Conservation (phyloP, 108 stramenopile genomes). For the Nitzschia putrida region DNA sequence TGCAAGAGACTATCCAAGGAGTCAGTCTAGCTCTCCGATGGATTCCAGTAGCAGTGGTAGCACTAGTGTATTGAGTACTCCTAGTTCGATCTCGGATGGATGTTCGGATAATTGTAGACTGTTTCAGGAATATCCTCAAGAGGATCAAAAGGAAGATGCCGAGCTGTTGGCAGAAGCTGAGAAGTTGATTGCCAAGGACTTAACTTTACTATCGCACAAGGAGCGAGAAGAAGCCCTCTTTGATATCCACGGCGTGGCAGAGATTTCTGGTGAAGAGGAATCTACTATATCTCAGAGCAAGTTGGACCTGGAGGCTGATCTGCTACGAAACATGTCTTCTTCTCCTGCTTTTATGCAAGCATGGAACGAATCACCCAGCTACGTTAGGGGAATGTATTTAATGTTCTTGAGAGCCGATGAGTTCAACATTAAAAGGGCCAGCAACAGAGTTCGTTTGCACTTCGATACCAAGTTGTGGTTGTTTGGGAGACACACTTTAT, state of each 20-base stretch:
- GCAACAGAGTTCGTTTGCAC: background rate
- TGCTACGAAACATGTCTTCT: background rate
- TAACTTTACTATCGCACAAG: background rate
- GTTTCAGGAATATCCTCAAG: conserved; percentile 1
- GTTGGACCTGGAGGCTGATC: background rate
- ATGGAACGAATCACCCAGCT: background rate
- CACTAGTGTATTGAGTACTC: conserved; percentile 1
- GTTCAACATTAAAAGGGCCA: conserved; percentile 1
- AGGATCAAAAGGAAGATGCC: background rate
- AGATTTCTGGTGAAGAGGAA: background rate
- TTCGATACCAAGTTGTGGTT: conserved; percentile 13
- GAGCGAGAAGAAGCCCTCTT: conserved; percentile 6
- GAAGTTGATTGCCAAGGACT: conserved; percentile 5
- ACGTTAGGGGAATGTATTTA: conserved; percentile 4
- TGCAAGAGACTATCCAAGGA: no score
- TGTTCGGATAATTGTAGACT: conserved; percentile 4
- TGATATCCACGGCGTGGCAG: conserved; percentile 20
- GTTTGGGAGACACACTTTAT: conserved; percentile 15
- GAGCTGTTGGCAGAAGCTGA: conserved; percentile 1
- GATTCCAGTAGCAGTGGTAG: no score
- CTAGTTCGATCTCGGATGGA: background rate
- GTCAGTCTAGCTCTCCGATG: no score
- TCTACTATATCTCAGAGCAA: background rate
- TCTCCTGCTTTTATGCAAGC: background rate
- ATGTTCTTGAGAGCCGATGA: conserved; percentile 14